Evolutionary conservation across 2,329 filamentous ascomycete genomes (phyloP).

Genomic region (Diaporthe sp.): DNA sequence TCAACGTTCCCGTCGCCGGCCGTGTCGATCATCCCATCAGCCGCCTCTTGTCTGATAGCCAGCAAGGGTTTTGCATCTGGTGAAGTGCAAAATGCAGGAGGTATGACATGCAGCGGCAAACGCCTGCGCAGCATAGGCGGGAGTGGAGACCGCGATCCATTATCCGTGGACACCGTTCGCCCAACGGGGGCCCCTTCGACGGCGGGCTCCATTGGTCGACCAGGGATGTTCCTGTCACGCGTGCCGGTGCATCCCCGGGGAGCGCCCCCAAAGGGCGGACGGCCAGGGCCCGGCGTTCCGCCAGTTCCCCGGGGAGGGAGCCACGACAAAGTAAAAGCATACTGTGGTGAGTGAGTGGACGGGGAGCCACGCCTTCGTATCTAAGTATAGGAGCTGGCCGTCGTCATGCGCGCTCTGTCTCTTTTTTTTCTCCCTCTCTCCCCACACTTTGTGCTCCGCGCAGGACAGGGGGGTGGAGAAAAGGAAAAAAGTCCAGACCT

Average conservation of each 20-base stretch:
- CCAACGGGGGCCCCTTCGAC: neutral
- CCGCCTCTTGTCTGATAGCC: neutral
- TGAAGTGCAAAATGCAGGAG: conserved; percentile 6
- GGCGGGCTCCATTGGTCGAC: conserved; percentile 15
- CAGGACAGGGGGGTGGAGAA: neutral
- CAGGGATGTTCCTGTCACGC: conserved; percentile 23
- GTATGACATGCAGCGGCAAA: conserved; percentile 25
- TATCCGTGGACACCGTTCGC: conserved; percentile 22
- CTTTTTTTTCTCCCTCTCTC: neutral
- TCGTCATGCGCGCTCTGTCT: conserved; percentile 2
- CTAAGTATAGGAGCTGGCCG: conserved; percentile 20
- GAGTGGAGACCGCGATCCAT: conserved; percentile 27
- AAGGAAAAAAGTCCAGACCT: conserved; percentile 28
- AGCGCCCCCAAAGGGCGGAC: neutral
- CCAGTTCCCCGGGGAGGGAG: conserved; percentile 17
- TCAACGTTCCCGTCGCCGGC: conserved; percentile 17
- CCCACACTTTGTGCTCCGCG: conserved; percentile 17
- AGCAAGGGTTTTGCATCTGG: neutral
- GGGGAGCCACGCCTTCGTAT: conserved; percentile 17
- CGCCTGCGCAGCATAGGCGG: conserved; percentile 11
- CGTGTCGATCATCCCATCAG: conserved; percentile 1
- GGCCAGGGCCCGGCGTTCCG: conserved; percentile 24
- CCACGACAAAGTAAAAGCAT: conserved; percentile 7
- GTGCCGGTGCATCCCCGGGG: conserved; percentile 20
- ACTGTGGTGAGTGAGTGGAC: conserved; percentile 6